phyloP scores from a whole-genome alignment of 192 early-diverging fungal genomes.

The Phycomyces nitens region DNA sequence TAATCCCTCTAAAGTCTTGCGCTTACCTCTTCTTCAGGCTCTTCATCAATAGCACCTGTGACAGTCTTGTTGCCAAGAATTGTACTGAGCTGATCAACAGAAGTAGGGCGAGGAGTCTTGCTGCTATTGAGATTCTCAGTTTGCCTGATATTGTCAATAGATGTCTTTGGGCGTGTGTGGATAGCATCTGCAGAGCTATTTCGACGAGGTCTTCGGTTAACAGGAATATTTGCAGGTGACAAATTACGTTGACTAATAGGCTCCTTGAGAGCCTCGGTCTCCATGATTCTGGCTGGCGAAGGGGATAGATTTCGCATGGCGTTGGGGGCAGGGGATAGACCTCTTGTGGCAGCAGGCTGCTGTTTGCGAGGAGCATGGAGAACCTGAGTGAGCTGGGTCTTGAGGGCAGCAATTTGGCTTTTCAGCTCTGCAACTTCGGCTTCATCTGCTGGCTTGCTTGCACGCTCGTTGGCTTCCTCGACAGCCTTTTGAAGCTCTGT shows the following conservation, averaged over 20 bases:
- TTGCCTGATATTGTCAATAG: constrained; percentile 35
- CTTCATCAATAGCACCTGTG: constrained; percentile 26
- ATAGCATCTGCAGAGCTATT: constrained; percentile 39
- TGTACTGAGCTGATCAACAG: constrained; percentile 3
- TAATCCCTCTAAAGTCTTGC: constrained; percentile 44
- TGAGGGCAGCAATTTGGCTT: constrained; percentile 68
- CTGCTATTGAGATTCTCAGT: constrained; percentile 1
- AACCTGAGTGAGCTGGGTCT: constrained; percentile 67
- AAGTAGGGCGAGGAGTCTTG: constrained; percentile 15
- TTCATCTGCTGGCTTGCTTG: constrained; percentile 54
- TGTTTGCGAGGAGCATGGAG: constrained; percentile 46
- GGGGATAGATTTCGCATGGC: constrained; percentile 17
- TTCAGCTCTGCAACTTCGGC: constrained; percentile 61
- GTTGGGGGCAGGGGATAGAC: constrained; percentile 20
- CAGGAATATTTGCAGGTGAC: constrained; percentile 11
- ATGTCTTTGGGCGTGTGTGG: constrained; percentile 25
- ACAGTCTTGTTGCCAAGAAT: not conserved
- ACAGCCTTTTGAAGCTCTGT: constrained; percentile 47
- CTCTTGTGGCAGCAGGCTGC: constrained; percentile 18
- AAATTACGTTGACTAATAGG: constrained; percentile 10
- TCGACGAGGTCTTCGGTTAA: constrained; percentile 31
- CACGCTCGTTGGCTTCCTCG: constrained; percentile 30
- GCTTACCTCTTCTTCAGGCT: constrained; percentile 38
- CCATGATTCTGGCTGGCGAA: constrained; percentile 6
- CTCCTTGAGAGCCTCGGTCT: constrained; percentile 1